Percentiles rank a stretch among this genome's conserved stretches.
These are phyloP conservation scores for Polyporus arcularius DNA, from an alignment of 768 basidiomycete species.

Conservation along the genomic window DNA sequence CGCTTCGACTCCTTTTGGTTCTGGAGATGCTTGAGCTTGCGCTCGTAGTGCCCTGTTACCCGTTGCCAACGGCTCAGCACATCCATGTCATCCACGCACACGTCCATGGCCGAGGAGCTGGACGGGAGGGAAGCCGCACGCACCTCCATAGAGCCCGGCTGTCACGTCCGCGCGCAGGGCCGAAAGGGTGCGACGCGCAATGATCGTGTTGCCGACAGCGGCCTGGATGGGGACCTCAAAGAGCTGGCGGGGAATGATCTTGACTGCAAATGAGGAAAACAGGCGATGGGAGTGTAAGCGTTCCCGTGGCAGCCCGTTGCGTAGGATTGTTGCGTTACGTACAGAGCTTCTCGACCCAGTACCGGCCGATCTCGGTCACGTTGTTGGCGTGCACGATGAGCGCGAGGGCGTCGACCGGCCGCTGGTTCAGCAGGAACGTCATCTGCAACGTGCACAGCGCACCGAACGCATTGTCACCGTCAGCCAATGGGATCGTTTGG, in stretches of 20 bases:
- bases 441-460: slow-evolving; percentile 51
- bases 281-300: not conserved
- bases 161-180: slow-evolving; percentile 91
- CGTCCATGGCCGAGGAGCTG: not conserved
- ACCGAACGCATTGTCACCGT: not conserved
- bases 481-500: not conserved
- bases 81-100: not conserved
- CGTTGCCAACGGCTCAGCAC: slow-evolving; percentile 20
- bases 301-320: not conserved
- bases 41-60: slow-evolving; percentile 84
- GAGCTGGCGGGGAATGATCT: slow-evolving; percentile 88
- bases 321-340: slow-evolving; percentile 30
- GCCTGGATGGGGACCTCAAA: slow-evolving; percentile 98
- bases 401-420: slow-evolving; percentile 91
- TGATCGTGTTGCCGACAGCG: slow-evolving; percentile 79
- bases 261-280: slow-evolving; percentile 52
- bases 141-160: slow-evolving; percentile 89
- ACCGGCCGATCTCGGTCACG: slow-evolving; percentile 70
- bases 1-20: slow-evolving; percentile 95
- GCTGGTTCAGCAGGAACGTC: slow-evolving; percentile 85
- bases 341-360: slow-evolving; percentile 95
- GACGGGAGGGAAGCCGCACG: slow-evolving; percentile 8
- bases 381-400: slow-evolving; percentile 85
- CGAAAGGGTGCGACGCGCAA: slow-evolving; percentile 87
- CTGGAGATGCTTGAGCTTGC: slow-evolving; percentile 85